These are phyloP conservation scores for Ceratobasidium sp. DNA, from an alignment of 1,284 basidiomycete genomes.

Conservation along the genomic window DNA sequence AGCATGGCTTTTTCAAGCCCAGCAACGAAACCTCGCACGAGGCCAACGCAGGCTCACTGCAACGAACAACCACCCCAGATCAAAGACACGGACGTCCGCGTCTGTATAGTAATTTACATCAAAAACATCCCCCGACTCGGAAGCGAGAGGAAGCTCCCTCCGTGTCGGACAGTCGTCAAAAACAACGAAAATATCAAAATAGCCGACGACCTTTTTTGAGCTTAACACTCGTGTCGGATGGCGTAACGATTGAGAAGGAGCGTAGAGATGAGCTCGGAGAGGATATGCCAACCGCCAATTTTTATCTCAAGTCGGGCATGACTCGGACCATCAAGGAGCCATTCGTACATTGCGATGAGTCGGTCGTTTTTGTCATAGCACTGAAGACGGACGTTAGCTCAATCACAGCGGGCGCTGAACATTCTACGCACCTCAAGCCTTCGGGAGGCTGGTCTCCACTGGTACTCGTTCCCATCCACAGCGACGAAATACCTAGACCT, in stretches of 20 bases:
- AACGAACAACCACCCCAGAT: too few relatives aligned
- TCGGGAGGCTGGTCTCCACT: conserved; percentile 46
- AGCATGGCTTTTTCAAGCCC: too few relatives aligned
- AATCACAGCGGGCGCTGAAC: not conserved
- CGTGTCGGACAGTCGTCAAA: too few relatives aligned
- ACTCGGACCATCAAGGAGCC: conserved; percentile 44
- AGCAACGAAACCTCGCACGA: too few relatives aligned
- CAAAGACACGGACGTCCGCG: too few relatives aligned
- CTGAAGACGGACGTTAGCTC: conserved; percentile 20
- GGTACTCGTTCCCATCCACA: conserved; percentile 44
- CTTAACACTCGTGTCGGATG: conserved; percentile 34
- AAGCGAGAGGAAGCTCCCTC: conserved; percentile 1
- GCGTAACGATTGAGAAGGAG: conserved; percentile 46
- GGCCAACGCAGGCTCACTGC: too few relatives aligned
- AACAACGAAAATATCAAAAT: not conserved
- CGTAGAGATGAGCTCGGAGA: conserved; percentile 45
- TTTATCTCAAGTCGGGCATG: conserved; percentile 46
- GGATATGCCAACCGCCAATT: conserved; percentile 43
- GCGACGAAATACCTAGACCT: conserved; percentile 44
- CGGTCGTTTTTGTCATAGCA: conserved; percentile 45
- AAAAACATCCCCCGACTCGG: too few relatives aligned
- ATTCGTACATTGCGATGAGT: conserved; percentile 46
- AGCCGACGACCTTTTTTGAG: too few relatives aligned
- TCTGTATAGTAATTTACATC: too few relatives aligned
- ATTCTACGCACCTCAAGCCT: conserved; percentile 42